A percentile compares a stretch with the other conserved stretches of the same genome.
phyloP scores from a whole-genome alignment of 805 yeast species.

The Candida mattraensis region DNA sequence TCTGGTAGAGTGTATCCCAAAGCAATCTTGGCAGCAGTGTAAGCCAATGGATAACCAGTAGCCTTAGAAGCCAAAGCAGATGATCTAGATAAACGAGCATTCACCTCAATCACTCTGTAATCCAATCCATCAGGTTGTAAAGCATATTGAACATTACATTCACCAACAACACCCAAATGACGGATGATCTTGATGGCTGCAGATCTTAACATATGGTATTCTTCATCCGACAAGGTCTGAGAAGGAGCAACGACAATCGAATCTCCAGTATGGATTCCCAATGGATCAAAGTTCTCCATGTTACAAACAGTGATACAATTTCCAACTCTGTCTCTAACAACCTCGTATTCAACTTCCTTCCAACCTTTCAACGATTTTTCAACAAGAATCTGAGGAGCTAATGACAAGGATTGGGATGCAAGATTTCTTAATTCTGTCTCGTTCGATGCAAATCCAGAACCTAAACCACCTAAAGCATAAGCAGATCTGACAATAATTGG shows the following conservation, averaged over 20 bases:
- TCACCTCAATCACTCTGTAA: conserved; percentile 95
- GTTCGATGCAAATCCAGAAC: conserved; percentile 93
- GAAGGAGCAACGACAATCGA: conserved; percentile 99
- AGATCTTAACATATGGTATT: conserved; percentile 94
- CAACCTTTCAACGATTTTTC: conserved; percentile 98
- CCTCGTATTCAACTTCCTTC: conserved; percentile 99
- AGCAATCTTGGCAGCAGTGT: conserved; percentile 97
- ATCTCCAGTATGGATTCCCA: conserved; percentile 98
- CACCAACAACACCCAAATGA: conserved; percentile 98
- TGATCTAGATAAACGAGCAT: conserved; percentile 94
- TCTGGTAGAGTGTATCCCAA: conserved; percentile 93
- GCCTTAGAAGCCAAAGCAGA: conserved; percentile 98
- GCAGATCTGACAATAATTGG: conserved; percentile 98
- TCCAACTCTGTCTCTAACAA: conserved; percentile 92
- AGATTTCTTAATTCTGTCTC: conserved; percentile 80
- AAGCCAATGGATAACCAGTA: conserved; percentile 97
- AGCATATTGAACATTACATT: conserved; percentile 97
- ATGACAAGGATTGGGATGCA: conserved; percentile 83
- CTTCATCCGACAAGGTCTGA: conserved; percentile 95
- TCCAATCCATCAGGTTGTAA: conserved; percentile 94
- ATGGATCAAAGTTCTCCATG: conserved; percentile 98
- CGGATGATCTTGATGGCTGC: conserved; percentile 97
- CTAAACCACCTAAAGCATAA: conserved; percentile 94
- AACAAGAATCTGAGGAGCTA: conserved; percentile 93
- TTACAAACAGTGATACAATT: conserved; percentile 98